phyloP scores from a whole-genome alignment of 139 green algal genomes.

The Pseudopediastrum boryanum region DNA sequence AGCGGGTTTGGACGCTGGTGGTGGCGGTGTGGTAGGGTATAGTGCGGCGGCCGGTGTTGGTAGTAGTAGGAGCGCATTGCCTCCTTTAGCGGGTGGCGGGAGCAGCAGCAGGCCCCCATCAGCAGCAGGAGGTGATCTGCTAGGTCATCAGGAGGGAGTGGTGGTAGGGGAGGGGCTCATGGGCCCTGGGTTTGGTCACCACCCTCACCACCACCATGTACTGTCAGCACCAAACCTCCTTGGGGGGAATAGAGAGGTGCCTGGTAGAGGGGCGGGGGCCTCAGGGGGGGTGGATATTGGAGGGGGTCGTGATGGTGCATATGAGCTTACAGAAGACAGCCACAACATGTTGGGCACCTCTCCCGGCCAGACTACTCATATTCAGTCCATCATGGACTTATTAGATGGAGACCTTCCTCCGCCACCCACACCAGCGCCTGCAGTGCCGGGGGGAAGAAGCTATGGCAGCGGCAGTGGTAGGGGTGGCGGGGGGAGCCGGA shows the following conservation, averaged over 20 bases:
- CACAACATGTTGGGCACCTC: constrained; percentile 6
- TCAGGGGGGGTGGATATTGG: not conserved
- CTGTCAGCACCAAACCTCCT: not conserved
- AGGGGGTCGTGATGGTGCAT: not conserved
- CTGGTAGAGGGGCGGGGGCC: not conserved
- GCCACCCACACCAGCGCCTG: not conserved
- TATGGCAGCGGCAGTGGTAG: not conserved
- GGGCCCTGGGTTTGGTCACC: not conserved
- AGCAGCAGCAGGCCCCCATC: too few relatives aligned
- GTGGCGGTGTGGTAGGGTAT: too few relatives aligned
- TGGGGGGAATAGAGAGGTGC: not conserved
- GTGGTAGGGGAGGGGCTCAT: too few relatives aligned
- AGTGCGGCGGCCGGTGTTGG: too few relatives aligned
- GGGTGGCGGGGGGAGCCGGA: not conserved
- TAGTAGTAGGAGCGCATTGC: too few relatives aligned
- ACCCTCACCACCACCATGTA: not conserved
- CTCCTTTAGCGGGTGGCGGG: too few relatives aligned
- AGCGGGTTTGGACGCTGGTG: too few relatives aligned
- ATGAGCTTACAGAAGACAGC: not conserved
- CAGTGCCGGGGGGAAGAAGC: not conserved
- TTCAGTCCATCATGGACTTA: constrained; percentile 37
- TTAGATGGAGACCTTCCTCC: constrained; percentile 33
- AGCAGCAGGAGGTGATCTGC: too few relatives aligned
- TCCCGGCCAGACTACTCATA: constrained; percentile 6
- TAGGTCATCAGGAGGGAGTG: too few relatives aligned